These are phyloP conservation scores for Mortierella polycephala DNA, from an alignment of 371 early-diverging fungal genomes.

Conservation along the genomic window DNA sequence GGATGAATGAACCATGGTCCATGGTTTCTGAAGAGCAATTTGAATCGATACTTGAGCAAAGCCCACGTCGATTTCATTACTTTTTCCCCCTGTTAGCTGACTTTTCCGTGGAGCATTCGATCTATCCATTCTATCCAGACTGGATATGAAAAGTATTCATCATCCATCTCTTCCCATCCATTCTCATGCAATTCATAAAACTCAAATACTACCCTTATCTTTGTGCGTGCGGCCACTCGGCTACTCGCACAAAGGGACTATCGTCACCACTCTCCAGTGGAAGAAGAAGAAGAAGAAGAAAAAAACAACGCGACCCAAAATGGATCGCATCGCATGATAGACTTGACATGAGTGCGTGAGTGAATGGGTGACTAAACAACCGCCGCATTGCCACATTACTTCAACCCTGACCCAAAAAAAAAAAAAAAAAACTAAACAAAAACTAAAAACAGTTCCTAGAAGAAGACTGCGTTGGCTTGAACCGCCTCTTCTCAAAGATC, in stretches of 20 bases:
- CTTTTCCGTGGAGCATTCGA: not conserved
- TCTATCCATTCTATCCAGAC: not conserved
- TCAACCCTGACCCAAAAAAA: no score
- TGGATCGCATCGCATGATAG: not conserved
- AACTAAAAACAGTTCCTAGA: constrained; percentile 58
- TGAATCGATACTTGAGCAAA: not conserved
- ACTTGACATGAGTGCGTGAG: not conserved
- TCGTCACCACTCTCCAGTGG: no score
- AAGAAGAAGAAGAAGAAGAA: no score
- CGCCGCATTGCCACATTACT: no score
- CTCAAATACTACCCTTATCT: constrained; percentile 1
- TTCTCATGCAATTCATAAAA: constrained; percentile 13
- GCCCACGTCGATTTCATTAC: no score
- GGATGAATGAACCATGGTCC: no score
- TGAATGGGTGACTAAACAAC: not conserved
- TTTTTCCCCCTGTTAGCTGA: no score
- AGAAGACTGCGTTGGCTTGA: constrained; percentile 69
- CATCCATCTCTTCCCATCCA: no score
- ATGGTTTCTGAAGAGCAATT: not conserved
- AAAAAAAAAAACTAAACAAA: no score
- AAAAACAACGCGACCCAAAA: not conserved
- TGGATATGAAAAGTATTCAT: not conserved
- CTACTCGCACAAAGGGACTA: no score
- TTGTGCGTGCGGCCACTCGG: not conserved
- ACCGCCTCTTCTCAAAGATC: constrained; percentile 69